A percentile compares a stretch with the other conserved stretches of the same genome.
Evolutionary conservation across 2,329 filamentous ascomycete species (phyloP).

Genomic region (Fusarium albidum): DNA sequence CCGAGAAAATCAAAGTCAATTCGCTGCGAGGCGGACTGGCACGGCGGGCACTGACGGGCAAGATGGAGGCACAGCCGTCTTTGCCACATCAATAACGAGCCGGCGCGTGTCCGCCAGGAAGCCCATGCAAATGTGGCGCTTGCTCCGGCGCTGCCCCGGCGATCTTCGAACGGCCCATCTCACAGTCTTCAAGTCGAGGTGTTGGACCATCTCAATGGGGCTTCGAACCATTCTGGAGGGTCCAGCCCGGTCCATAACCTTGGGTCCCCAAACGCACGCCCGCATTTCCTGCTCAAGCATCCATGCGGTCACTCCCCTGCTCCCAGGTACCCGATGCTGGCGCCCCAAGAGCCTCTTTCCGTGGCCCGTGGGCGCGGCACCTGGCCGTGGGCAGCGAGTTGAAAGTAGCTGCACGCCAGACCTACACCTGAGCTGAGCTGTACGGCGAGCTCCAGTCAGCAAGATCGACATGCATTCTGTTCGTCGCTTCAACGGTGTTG

Average conservation of each 20-base stretch:
- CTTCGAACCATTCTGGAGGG: constrained; percentile 32
- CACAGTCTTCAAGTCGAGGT: constrained; percentile 2
- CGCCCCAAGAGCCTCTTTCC: constrained; percentile 1
- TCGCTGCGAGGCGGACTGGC: constrained; percentile 17
- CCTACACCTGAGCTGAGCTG: not conserved
- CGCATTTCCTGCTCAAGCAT: constrained; percentile 7
- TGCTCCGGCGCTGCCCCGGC: constrained; percentile 22
- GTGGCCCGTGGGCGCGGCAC: constrained; percentile 1
- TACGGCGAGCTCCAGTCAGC: constrained; percentile 6
- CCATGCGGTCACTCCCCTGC: constrained; percentile 4
- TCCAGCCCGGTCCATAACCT: constrained; percentile 33
- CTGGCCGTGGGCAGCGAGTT: not conserved
- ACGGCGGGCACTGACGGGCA: constrained; percentile 5
- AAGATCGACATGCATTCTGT: constrained; percentile 10
- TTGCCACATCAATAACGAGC: constrained; percentile 8
- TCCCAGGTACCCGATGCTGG: constrained; percentile 7
- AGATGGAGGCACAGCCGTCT: not conserved
- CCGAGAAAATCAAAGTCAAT: constrained; percentile 36
- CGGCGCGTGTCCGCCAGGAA: constrained; percentile 4
- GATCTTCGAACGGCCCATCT: constrained; percentile 20
- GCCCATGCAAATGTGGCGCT: constrained; percentile 27
- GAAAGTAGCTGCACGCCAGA: not conserved
- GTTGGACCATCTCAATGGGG: constrained; percentile 27
- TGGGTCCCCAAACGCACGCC: constrained; percentile 13
- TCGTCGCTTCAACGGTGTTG: constrained; percentile 7